Evolutionary conservation across 768 basidiomycete genomes (phyloP).

Genomic region (Trametes coccinea): DNA sequence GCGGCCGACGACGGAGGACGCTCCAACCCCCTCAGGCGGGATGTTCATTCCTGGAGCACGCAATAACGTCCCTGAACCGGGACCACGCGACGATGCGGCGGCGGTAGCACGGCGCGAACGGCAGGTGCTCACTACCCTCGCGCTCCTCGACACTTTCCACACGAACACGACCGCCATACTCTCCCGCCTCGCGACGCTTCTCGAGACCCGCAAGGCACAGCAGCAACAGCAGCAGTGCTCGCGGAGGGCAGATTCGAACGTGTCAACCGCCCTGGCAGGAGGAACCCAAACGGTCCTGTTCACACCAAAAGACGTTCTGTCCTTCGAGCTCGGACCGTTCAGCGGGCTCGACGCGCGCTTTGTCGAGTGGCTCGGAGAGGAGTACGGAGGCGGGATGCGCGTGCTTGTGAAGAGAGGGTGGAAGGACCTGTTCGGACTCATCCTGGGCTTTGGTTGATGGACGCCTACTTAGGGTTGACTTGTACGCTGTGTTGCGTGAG

Average conservation of each 20-base stretch:
- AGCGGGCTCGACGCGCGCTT: conserved; percentile 73
- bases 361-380: conserved; percentile 73
- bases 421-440: conserved; percentile 46
- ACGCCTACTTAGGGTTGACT: too few species aligned
- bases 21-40: conserved; percentile 10
- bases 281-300: conserved; percentile 41
- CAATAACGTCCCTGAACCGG: conserved; percentile 10
- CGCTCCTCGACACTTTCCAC: conserved; percentile 69
- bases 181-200: conserved; percentile 35
- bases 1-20: conserved; percentile 5
- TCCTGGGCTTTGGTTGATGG: conserved; percentile 43
- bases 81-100: conserved; percentile 8
- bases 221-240: conserved; percentile 49
- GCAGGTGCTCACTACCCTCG: conserved; percentile 49
- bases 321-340: conserved; percentile 73
- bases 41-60: conserved; percentile 21
- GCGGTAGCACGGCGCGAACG: conserved; percentile 30
- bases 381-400: conserved; percentile 52
- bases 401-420: conserved; percentile 46
- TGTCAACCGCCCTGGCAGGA: background rate
- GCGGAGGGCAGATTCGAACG: conserved; percentile 48
- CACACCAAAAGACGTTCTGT: conserved; percentile 60
- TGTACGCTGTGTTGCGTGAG: too few species aligned
- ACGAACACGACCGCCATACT: conserved; percentile 27
- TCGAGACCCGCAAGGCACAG: conserved; percentile 66